Percentiles rank a stretch among this genome's conserved stretches.
These are phyloP conservation scores for Adansonia grandidieri DNA, from an alignment of 441 rosid species.

Conservation along the genomic window DNA sequence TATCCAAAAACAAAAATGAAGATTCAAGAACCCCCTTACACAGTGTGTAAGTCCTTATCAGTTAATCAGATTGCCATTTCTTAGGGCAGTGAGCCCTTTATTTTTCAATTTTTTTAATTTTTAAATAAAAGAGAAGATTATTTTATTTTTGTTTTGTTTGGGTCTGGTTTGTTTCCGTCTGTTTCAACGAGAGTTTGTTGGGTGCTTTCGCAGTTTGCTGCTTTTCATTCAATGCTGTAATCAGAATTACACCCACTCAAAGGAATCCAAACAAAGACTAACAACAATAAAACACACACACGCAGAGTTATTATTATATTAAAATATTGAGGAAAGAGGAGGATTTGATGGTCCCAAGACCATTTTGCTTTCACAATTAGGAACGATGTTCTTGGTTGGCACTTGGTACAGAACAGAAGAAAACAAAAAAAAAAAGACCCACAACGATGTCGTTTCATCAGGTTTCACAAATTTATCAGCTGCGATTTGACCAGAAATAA, in stretches of 20 bases:
- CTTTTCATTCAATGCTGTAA: too few relatives aligned
- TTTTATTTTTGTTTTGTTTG: neutral
- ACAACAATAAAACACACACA: too few relatives aligned
- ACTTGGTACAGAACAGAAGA: neutral
- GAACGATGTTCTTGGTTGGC: neutral
- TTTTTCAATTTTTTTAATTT: neutral
- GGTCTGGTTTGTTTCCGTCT: neutral
- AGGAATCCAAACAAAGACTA: too few relatives aligned
- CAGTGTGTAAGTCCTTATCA: constrained; percentile 23
- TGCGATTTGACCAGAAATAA: too few relatives aligned
- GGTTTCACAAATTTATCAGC: neutral
- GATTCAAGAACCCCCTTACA: constrained; percentile 1
- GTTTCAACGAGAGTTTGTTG: neutral
- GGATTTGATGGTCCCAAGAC: constrained; percentile 5
- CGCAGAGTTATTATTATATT: too few relatives aligned
- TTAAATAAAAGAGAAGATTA: neutral
- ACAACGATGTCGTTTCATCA: neutral
- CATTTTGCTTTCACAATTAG: neutral
- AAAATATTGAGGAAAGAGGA: neutral
- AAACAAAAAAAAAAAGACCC: neutral
- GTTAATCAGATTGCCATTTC: constrained; percentile 23
- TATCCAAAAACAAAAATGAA: too few relatives aligned
- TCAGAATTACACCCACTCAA: too few relatives aligned
- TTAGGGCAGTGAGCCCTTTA: constrained; percentile 32
- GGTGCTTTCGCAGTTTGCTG: too few relatives aligned